Percentiles rank a stretch among this genome's conserved stretches.
phyloP scores from a whole-genome alignment of 176 grass and related monocot species.

The Thalia dealbata region DNA sequence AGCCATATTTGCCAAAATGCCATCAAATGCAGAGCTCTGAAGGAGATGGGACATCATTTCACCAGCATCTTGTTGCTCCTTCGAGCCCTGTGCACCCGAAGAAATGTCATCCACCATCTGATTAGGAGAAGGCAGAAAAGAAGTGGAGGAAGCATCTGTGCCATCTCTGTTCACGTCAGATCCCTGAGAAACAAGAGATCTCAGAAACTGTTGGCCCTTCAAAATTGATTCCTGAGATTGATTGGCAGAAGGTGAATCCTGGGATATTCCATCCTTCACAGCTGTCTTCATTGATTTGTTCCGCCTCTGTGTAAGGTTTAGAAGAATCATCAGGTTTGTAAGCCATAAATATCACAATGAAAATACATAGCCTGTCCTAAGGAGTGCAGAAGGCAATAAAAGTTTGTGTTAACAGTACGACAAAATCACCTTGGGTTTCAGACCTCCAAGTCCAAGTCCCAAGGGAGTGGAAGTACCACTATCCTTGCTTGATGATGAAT shows the following conservation, averaged over 20 bases:
- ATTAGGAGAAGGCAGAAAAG: slow-evolving; percentile 12
- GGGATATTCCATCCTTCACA: slow-evolving; percentile 17
- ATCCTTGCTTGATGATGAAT: slow-evolving; percentile 31
- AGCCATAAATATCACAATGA: neutral
- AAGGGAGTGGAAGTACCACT: slow-evolving; percentile 35
- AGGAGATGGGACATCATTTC: slow-evolving; percentile 69
- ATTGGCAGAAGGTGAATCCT: slow-evolving; percentile 25
- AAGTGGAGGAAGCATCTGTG: slow-evolving; percentile 2
- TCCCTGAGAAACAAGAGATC: slow-evolving; percentile 39
- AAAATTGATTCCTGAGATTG: slow-evolving; percentile 37
- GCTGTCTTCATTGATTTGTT: slow-evolving; percentile 27
- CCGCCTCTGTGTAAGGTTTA: slow-evolving; percentile 34
- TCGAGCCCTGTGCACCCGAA: slow-evolving; percentile 27
- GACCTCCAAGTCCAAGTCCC: slow-evolving; percentile 69
- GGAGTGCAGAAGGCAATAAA: neutral
- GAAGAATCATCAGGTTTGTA: neutral
- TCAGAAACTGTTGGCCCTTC: slow-evolving; percentile 46
- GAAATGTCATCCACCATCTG: slow-evolving; percentile 22
- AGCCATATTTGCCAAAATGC: slow-evolving; percentile 45
- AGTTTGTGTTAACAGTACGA: neutral
- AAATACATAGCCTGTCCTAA: slow-evolving; percentile 13
- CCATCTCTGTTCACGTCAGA: slow-evolving; percentile 18
- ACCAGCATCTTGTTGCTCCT: slow-evolving; percentile 41
- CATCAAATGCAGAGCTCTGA: slow-evolving; percentile 22
- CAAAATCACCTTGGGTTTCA: slow-evolving; percentile 60